A percentile compares a stretch with the other conserved stretches of the same genome.
phyloP scores from a whole-genome alignment of 1,284 basidiomycete genomes.

The Fistulina hepatica region DNA sequence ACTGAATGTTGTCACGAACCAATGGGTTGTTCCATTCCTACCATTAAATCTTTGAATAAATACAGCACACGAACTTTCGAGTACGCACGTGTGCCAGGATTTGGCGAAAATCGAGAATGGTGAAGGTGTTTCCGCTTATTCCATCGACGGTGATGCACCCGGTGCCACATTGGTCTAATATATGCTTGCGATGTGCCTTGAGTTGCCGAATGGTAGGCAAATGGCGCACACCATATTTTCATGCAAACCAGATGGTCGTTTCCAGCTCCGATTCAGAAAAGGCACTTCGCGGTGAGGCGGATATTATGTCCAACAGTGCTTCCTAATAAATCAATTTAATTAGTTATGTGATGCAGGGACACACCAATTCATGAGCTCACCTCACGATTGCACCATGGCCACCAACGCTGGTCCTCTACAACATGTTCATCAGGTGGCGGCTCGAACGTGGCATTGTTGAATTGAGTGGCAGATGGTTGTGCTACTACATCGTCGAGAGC shows the following conservation, averaged over 20 bases:
- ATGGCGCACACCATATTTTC: constrained; percentile 5
- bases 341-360: not conserved
- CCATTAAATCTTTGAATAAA: not conserved
- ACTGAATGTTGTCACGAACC: not conserved
- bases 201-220: constrained; percentile 9
- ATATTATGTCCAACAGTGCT: constrained; percentile 9
- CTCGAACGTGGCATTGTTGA: too few relatives aligned
- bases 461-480: too few relatives aligned
- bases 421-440: too few relatives aligned
- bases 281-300: constrained; percentile 8
- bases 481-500: too few relatives aligned
- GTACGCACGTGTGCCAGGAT: constrained; percentile 1
- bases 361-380: not conserved
- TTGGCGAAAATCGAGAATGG: not conserved
- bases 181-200: constrained; percentile 6
- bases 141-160: constrained; percentile 1
- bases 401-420: too few relatives aligned
- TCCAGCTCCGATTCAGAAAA: constrained; percentile 11
- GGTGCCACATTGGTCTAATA: constrained; percentile 2
- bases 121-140: not conserved
- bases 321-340: constrained; percentile 5
- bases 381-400: not conserved
- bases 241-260: constrained; percentile 8
- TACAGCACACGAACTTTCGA: not conserved
- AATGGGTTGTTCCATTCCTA: constrained; percentile 1